phyloP scores from a whole-genome alignment of 1,139 yeast genomes.

The Zhuliangozyma parablackwelliae region DNA sequence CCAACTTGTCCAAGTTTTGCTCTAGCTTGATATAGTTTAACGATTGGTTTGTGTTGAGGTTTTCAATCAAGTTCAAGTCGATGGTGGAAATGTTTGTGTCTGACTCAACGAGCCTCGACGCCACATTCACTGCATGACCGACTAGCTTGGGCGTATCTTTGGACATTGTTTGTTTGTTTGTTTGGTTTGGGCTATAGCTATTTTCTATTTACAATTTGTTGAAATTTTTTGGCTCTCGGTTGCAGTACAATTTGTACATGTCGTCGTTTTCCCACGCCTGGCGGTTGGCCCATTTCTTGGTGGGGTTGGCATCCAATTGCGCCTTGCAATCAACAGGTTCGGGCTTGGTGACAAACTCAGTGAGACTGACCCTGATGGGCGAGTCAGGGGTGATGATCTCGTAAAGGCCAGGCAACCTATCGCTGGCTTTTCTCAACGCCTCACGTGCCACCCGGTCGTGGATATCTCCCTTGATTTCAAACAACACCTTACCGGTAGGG shows the following conservation, averaged over 20 bases:
- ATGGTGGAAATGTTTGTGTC: conserved; percentile 53
- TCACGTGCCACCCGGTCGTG: conserved; percentile 91
- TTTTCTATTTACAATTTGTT: conserved; percentile 14
- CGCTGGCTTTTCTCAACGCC: conserved; percentile 87
- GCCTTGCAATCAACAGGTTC: conserved; percentile 52
- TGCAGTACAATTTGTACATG: conserved; percentile 50
- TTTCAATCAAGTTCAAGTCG: conserved; percentile 50
- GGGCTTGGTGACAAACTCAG: conserved; percentile 40
- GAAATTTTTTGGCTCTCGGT: conserved; percentile 28
- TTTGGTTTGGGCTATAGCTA: background rate
- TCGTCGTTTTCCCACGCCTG: conserved; percentile 44
- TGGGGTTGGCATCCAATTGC: conserved; percentile 55
- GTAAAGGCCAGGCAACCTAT: conserved; percentile 86
- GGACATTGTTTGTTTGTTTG: conserved; percentile 3
- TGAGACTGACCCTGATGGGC: conserved; percentile 69
- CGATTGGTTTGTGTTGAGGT: conserved; percentile 55
- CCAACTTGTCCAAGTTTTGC: conserved; percentile 38
- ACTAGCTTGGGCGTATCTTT: conserved; percentile 29
- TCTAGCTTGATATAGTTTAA: conserved; percentile 54
- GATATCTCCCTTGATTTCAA: conserved; percentile 75
- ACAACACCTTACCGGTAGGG: conserved; percentile 89
- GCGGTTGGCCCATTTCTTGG: conserved; percentile 54
- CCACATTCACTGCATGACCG: conserved; percentile 26
- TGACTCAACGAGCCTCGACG: conserved; percentile 37
- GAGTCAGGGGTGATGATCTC: conserved; percentile 74